Base-by-base conservation (phyloP, 139 green algal genomes). In the Pleodorina starrii region DNA sequence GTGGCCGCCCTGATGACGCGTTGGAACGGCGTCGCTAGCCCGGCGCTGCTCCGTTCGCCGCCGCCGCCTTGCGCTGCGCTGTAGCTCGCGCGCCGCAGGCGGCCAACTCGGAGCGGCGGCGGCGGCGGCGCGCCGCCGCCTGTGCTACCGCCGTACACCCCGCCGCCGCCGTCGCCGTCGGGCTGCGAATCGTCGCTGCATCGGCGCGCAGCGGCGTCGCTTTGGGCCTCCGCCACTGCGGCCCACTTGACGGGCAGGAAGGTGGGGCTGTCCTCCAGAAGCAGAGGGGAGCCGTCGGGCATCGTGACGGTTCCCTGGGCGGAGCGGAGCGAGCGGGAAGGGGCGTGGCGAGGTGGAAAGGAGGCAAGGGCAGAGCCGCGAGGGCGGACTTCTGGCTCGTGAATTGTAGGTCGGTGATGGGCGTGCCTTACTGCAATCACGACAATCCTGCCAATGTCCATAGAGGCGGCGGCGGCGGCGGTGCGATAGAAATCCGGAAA, bases 181-280 rank as follows among this genome's bases (percentile, higher is more conserved):
- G 77, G 25, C 27, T 32, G 14, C 17, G 74, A 82, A 35, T 73
- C 14, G 68, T 76, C 63, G 63, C 27, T 73, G 63, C 27, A 36
- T 4, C 63, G 11, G n/a, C 32, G n/a, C 6, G 63, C 32, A 38
- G 27, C 63, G 1, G n/a, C 27, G 27, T 76, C 2, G 32, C 27
- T 73, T 17, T 36, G 32, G 12, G 63, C 29, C 63, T 46, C 69
- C 2, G 14, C 25, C 17, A n/a, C 1, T 50, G 57, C 42, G n/a
- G 81, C 82, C 82, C 82, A 88, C 10, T 79, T 79, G 57, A 78
- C 82, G 17, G 68, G 82, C 66, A 88, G 82, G 44, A 69, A 66
- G 68, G 82, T 88, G 32, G 82, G 66, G 21, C n/a, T 38, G 25
- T 72, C 69, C 36, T 82, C 69, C 50, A 42, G 2, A 32, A 89